Conservation (phyloP, 768 basidiomycete species). For the Hygrocybe coccinea region DNA sequence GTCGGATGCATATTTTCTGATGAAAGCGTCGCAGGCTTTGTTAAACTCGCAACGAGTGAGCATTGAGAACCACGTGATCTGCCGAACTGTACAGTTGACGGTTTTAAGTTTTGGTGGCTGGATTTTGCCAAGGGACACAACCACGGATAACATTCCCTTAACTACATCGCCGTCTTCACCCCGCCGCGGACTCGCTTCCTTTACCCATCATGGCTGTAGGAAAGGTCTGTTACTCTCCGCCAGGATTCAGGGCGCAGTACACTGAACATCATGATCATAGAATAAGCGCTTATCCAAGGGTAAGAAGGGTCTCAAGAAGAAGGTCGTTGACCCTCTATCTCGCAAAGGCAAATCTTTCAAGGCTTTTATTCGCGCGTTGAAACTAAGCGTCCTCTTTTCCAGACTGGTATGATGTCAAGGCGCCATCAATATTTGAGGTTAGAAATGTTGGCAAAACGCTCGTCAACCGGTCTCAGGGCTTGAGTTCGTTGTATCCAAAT, state of each 20-base stretch:
- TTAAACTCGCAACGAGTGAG: conserved; percentile 61
- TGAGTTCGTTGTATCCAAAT: conserved; percentile 62
- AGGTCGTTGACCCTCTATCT: conserved; percentile 99
- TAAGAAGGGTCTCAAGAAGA: conserved; percentile 99
- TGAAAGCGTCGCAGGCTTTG: conserved; percentile 49
- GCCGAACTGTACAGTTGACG: conserved; percentile 41
- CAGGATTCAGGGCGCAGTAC: background rate
- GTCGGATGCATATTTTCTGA: conserved; percentile 22
- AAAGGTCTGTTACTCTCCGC: conserved; percentile 50
- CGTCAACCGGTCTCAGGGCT: conserved; percentile 94
- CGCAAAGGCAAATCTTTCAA: conserved; percentile 74
- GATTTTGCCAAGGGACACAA: background rate
- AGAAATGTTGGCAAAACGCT: conserved; percentile 98
- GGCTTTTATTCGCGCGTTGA: conserved; percentile 4
- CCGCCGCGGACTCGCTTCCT: background rate
- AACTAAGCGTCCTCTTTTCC: background rate
- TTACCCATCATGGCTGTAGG: conserved; percentile 77
- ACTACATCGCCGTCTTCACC: background rate
- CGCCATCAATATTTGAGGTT: conserved; percentile 94
- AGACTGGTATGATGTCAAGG: conserved; percentile 99
- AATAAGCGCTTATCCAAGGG: conserved; percentile 98
- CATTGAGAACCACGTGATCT: conserved; percentile 38
- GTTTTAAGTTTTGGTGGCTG: conserved; percentile 47
- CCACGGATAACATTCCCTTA: conserved; percentile 13
- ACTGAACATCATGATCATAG: conserved; percentile 37